Evolutionary conservation across 345 rosid species (phyloP), one percentile per base, ranked within the genome.

Genomic region (Punica granatum): DNA sequence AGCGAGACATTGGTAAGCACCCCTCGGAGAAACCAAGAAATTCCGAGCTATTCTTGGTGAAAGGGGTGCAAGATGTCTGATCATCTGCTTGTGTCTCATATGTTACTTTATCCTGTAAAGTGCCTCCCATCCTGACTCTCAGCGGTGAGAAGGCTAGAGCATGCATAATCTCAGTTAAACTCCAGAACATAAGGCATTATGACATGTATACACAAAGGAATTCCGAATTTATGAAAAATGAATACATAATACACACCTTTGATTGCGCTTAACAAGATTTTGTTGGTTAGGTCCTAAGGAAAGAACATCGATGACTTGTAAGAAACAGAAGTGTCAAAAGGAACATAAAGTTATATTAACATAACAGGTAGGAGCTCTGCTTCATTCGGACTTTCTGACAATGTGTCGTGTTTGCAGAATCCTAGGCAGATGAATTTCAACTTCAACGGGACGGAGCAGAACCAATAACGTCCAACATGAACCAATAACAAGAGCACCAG

Each of bases 51-150:
- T 80, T 82, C 65, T 71, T 69, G 64, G 70, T 59, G 66, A 90
- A 88, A 35, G 77, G 74, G 18, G 75, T 36, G 67, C 94, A 88
- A 8, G 89, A 79, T 54, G 74, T 70, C 46, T 23, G 59, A 25
- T 69, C 41, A 48, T 36, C 51, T 31, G 74, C 83, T 73, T 41
- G 70, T 46, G 73, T 79, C 69, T 82, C 85, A 74, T 85, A 88
- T 36, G 42, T 56, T 33, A 85, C 85, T 60, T 66, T 69, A 60
- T 90, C 92, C 73, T 90, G 92, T 64, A 86, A 76, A 25, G 90
- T 82, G 41, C 95, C 95, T 44, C 95, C 97, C 75, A 88, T 26
- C 79, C 95, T 86, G 56, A 88, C 82, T 73, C 83, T 83, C 61
- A 90, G 74, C 9, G 89, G 95, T 34, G 85, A 80, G 70, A 90